Base-by-base conservation (phyloP, 2,329 filamentous ascomycete species). In the Diplodia intermedia region DNA sequence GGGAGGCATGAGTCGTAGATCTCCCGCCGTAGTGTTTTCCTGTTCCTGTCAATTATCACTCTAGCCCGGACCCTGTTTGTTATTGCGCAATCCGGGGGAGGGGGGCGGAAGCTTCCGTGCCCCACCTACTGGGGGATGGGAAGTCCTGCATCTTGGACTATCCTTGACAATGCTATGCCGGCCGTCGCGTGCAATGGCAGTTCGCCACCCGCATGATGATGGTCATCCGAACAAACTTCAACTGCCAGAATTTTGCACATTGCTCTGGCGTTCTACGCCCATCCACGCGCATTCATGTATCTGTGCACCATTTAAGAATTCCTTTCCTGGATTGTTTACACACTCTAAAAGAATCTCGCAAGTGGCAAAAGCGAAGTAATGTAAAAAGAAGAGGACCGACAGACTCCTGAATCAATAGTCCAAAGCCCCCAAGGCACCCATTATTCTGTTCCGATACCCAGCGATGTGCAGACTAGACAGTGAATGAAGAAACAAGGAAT, bases 381-480 rank as follows among this genome's bases (percentile, higher is more conserved):
- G 40, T 36, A 56, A 49, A 38, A 29, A 62, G 36, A 63, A 57
- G 50, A 55, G 15, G 62, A 55, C 62, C 50, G 62, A 23, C 33
- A 55, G 33, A 54, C 62, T 63, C 62, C 62, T 52, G 54, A 65
- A 36, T 65, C 62, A 52, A 63, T 65, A 65, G 52, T 36, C 62
- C 62, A 65, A 65, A 55, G 62, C 62, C 54, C 62, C 62, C 62
- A 65, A 65, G 38, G 62, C 50, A 63, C 43, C 47, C 52, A 65
- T 55, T 65, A 54, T 33, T 54, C 47, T 54, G 52, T 65, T 54
- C 31, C 54, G 8, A 29, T 53, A 55, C 50, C 62, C 62, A 18
- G 60, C 29, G 43, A 63, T 49, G 26, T 63, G 47, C 36, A 47
- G 52, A 31, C n/a, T n/a, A n/a, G 47, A 52, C 36, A 63, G 50